Conservation (phyloP, 2,329 filamentous ascomycete species). For the Scortechinia acanthostroma region DNA sequence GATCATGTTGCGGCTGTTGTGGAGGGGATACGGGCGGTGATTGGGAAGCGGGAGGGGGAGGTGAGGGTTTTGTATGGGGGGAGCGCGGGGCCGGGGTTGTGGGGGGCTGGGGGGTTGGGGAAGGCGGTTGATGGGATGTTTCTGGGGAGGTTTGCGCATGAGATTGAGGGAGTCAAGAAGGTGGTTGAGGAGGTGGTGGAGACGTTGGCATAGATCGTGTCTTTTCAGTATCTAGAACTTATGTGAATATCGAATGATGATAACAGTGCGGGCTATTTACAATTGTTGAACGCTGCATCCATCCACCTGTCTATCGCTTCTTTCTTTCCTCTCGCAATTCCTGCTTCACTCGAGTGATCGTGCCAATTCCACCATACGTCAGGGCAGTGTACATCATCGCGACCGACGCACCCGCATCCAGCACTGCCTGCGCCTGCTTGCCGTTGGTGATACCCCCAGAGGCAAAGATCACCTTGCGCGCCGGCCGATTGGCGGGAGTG, state of each 20-base stretch:
- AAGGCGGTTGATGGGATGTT: conserved; percentile 74
- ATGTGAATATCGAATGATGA: no score
- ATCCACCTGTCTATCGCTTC: background rate
- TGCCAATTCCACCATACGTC: conserved; percentile 58
- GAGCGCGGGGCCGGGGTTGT: conserved; percentile 74
- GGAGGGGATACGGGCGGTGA: conserved; percentile 46
- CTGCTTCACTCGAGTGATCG: conserved; percentile 55
- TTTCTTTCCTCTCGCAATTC: conserved; percentile 38
- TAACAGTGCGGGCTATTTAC: no score
- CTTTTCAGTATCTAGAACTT: no score
- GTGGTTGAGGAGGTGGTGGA: conserved; percentile 66
- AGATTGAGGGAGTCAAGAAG: conserved; percentile 63
- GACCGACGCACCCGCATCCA: conserved; percentile 83
- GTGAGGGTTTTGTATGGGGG: conserved; percentile 76
- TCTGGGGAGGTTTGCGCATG: conserved; percentile 74
- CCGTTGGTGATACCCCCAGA: conserved; percentile 89
- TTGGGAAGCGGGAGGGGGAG: conserved; percentile 43
- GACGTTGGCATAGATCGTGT: no score
- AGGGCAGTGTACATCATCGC: conserved; percentile 84
- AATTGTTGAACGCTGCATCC: no score
- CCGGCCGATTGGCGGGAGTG: conserved; percentile 7
- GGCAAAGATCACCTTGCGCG: conserved; percentile 80
- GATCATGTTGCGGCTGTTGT: conserved; percentile 70
- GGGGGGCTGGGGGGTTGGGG: conserved; percentile 44
- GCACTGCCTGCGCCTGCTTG: conserved; percentile 70